A percentile compares a stretch with the other conserved stretches of the same genome.
These are phyloP conservation scores for Inonotus hispidus DNA, from an alignment of 1,284 basidiomycete species.

Conservation along the genomic window DNA sequence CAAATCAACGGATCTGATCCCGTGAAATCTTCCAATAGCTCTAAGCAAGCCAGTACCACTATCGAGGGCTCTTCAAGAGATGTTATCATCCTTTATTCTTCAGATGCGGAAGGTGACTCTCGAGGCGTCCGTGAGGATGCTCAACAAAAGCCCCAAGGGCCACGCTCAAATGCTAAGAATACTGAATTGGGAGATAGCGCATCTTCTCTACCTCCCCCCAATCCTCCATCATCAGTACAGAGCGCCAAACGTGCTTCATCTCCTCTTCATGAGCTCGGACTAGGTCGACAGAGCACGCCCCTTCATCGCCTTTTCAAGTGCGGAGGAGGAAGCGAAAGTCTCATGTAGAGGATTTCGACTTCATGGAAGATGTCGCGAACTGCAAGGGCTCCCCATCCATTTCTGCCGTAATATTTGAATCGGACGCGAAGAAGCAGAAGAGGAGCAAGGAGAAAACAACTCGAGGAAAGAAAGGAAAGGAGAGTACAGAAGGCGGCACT, in stretches of 20 bases:
- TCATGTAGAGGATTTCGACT: conserved; percentile 17
- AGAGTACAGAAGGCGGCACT: conserved; percentile 15
- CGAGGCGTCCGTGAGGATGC: not conserved
- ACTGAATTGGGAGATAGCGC: conserved; percentile 26
- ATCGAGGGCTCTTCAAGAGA: not conserved
- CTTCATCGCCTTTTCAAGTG: conserved; percentile 26
- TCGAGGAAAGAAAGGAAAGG: conserved; percentile 6
- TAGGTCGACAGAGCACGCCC: conserved; percentile 21
- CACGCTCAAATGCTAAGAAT: conserved; percentile 17
- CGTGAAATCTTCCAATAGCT: not conserved
- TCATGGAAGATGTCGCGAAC: conserved; percentile 10
- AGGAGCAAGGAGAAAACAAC: conserved; percentile 12
- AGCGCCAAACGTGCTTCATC: conserved; percentile 21
- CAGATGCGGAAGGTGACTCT: not conserved
- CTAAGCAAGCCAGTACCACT: not conserved
- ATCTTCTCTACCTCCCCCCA: conserved; percentile 31
- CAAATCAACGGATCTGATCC: conserved; percentile 18
- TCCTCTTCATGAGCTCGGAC: conserved; percentile 17
- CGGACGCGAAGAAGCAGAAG: conserved; percentile 24
- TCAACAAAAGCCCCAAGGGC: not conserved
- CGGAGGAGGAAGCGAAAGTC: conserved; percentile 24
- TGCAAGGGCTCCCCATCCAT: conserved; percentile 18
- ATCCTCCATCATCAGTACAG: conserved; percentile 21
- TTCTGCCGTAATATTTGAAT: conserved; percentile 6
- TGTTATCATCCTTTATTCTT: not conserved